Base-by-base conservation (phyloP, 139 green algal species). In the Microglena sp. region DNA sequence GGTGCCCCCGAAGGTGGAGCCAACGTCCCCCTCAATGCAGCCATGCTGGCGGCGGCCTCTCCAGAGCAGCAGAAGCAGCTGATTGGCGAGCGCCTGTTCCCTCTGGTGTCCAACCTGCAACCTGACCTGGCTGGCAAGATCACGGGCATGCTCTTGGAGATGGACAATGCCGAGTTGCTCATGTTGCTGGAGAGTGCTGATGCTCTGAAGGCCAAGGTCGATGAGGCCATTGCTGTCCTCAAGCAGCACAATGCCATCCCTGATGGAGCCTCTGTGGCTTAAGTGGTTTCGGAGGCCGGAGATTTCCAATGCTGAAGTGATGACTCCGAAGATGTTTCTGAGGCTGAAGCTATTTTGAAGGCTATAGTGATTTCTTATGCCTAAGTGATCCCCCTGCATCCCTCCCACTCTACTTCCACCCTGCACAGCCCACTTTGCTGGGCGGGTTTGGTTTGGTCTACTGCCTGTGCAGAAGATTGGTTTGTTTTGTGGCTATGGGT, bases 81-180 rank as follows among this genome's bases (percentile, higher is more conserved):
- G 73, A 79, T 96, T 43, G 89, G 89, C 50, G 89, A 96, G 87
- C 76, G 82, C 55, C 77, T 96, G 57, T 96, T 92, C 82, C 89
- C 89, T 1, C 75, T 89, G 68, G 83, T 93, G 29, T 67, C 74
- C 11, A 69, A 61, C 1, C 63, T 80, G 61, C 84, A 94, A 86
- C 86, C 84, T 32, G 82, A 90, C 36, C 71, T 93, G 77, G 88
- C 88, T 1, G 90, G 85, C 72, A 96, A 96, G 83, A 92, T 96
- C 77, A 96, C 90, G 6, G 90, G 90, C 56, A 96, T 96, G 90
- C 79, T 96, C 26, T 80, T 96, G 70, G 90, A 96, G 76, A 95
- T 96, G 90, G 85, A 94, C 77, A 93, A 94, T 77, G 73, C 74
- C 65, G 90, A 95, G 77, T 75, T 96, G 73, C 79, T 95, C 58